Base-by-base conservation (phyloP, 1,284 basidiomycete species). In the Leccinum brunneo-olivaceum region DNA sequence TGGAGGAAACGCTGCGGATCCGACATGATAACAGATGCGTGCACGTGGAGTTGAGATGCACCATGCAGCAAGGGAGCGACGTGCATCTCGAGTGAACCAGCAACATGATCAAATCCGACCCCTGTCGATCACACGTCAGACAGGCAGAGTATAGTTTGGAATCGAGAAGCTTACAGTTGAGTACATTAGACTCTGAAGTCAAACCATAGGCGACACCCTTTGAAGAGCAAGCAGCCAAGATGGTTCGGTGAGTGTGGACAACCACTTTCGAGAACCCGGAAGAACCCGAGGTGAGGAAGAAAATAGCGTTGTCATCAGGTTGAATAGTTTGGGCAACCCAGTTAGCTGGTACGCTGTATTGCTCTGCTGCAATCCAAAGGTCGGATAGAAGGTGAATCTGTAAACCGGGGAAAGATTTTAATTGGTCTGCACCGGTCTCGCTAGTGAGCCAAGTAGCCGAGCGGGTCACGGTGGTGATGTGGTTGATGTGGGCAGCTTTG, bases 21-120 rank as follows among this genome's bases (percentile, higher is more conserved):
- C 0, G 56, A 53, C 11, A 59, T 29, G 14, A 59, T 59, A 18
- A 43, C 54, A 6, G 60, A 58, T 3, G 58, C 50, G 24, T 59
- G 60, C 0, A 60, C 54, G 19, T 62, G 57, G 4, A 62, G 41
- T 16, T 61, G 57, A 7, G 56, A 58, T 7, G 60, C 51, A 3
- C 57, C 57, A 3, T 41, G 51, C 7, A 60, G 21, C 10, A 60
- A 30, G n/a, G 59, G 59, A 6, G 60, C 27, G 0, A 61, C 18
- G 27, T 62, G 60, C 61, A 63, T 60, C 29, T 63, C 57, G 6
- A 60, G 49, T 6, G 64, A 64, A 6, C 62, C 63, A 12, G 64
- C 64, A 36, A 67, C 64, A 40, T 66, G 65, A 32, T 67, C 63
- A 29, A 66, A 61, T 14, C 63, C 62, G 24, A 67, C 64, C 65